Evolutionary conservation across 257 asterid genomes (phyloP), one percentile per base, ranked within the genome.

Genomic region (Osmanthus fragrans): DNA sequence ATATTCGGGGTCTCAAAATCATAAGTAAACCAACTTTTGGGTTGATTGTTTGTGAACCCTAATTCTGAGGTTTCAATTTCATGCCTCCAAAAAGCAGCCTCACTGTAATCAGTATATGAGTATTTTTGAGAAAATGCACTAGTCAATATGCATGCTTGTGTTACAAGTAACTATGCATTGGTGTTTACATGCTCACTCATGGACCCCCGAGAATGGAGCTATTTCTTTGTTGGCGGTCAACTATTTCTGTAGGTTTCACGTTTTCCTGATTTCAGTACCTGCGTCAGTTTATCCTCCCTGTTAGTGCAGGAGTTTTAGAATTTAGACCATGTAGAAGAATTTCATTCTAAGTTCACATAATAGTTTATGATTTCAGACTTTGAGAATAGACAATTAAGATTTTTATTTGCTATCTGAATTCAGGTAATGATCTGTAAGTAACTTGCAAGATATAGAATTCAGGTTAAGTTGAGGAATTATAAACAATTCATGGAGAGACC

Each of bases 261-360:
- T 72, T 67, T 56, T 47, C 8, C 7, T 54, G 6, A 58, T 33
- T 70, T 60, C 67, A 40, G 6, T 32, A 66, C 65, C 69, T 15
- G 47, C 18, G 7, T 11, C 56, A 75, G 80, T 75, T 23, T 80
- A 66, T 25, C 69, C 23, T 65, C n/a, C 49, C 11, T 16, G 40
- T 29, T 74, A n/a, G 60, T 39, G 30, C 30, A 11, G 19, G 21
- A 15, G 29, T 19, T 71, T 45, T 37, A 16, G 27, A 80, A 64
- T n/a, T 18, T 33, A 45, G 56, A 33, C 47, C 3, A 19, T 4
- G 4, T 66, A 18, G 40, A 36, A 71, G 27, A 36, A 7, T 29
- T 49, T n/a, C 11, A 16, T 79, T 23, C 18, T 66, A 21, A n/a
- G 64, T 37, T 70, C 23, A 6, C 13, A 18, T 25, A 68, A 54